Conservation (phyloP, 805 yeast species). For the Tetrapisispora namnaoensis region DNA sequence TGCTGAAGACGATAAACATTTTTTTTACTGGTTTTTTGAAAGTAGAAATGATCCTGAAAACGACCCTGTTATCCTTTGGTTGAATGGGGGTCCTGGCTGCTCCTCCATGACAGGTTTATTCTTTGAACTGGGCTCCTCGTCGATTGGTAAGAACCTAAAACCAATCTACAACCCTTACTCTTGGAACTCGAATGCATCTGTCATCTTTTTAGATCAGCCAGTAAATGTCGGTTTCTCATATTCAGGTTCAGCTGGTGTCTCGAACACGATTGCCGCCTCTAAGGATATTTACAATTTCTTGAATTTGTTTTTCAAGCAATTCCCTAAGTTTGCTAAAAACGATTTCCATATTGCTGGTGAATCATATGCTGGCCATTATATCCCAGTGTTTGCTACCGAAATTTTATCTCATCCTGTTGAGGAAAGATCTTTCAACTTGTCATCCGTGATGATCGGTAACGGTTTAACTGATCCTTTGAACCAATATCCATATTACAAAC, state of each 20-base stretch:
- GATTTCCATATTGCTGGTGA: conserved; percentile 81
- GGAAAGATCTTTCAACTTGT: conserved; percentile 52
- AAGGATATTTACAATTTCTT: conserved; percentile 79
- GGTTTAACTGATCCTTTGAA: conserved; percentile 81
- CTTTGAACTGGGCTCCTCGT: conserved; percentile 86
- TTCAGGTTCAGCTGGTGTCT: conserved; percentile 38
- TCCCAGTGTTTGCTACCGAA: conserved; percentile 79
- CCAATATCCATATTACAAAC: conserved; percentile 71
- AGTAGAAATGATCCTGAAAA: conserved; percentile 76
- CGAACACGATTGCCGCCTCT: conserved; percentile 73
- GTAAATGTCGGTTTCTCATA: conserved; percentile 87
- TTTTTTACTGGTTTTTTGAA: conserved; percentile 91
- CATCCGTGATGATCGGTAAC: conserved; percentile 80
- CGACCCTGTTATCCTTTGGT: conserved; percentile 82
- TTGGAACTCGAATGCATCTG: conserved; percentile 87
- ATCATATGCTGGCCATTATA: conserved; percentile 77
- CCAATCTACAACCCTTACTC: conserved; percentile 76
- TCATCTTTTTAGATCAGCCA: conserved; percentile 89
- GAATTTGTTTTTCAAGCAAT: conserved; percentile 71
- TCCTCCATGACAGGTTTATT: conserved; percentile 83
- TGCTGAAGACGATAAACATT: conserved; percentile 59
- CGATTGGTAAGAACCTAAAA: conserved; percentile 51
- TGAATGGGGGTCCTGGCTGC: conserved; percentile 96
- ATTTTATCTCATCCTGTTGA: conserved; percentile 51
- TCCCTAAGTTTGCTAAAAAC: conserved; percentile 55